A percentile compares a stretch with the other conserved stretches of the same genome.
Conservation (phyloP, 441 rosid genomes). For the Jatropha podagrica region DNA sequence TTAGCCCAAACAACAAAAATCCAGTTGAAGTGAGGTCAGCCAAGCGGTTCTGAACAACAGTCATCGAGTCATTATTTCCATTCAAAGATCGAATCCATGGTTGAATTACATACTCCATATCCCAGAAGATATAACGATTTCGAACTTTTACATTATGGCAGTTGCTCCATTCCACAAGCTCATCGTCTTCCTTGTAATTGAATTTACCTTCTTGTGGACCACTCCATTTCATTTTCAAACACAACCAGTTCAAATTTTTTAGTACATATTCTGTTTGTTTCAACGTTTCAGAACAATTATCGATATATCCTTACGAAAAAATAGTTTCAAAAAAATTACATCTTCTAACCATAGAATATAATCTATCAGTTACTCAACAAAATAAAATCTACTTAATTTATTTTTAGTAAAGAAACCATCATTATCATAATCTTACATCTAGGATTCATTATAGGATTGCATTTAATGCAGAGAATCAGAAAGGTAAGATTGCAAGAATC, state of each 20-base stretch:
- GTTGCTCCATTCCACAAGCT: conserved; percentile 65
- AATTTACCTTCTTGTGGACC: conserved; percentile 75
- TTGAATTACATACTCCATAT: conserved; percentile 70
- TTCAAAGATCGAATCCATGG: conserved; percentile 69
- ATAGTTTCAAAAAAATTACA: neutral
- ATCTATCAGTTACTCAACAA: neutral
- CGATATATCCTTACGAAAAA: neutral
- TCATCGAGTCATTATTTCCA: conserved; percentile 40
- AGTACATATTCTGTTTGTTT: neutral
- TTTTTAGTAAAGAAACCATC: neutral
- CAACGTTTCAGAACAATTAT: neutral
- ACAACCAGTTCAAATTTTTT: conserved; percentile 80
- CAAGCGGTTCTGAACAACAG: conserved; percentile 65
- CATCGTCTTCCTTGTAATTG: conserved; percentile 82
- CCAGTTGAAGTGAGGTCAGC: conserved; percentile 39
- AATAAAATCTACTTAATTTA: neutral
- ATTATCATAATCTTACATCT: neutral
- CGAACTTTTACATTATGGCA: conserved; percentile 57
- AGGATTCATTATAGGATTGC: neutral
- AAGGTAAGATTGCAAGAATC: neutral
- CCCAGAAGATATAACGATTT: conserved; percentile 95
- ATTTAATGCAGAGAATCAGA: neutral
- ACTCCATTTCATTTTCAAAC: conserved; percentile 84
- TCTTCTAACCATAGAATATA: neutral
- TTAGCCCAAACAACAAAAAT: too few relatives aligned